Percentiles rank a stretch among this genome's conserved stretches.
phyloP scores from a whole-genome alignment of 306 rosid species.

The Prunus fruticosa region DNA sequence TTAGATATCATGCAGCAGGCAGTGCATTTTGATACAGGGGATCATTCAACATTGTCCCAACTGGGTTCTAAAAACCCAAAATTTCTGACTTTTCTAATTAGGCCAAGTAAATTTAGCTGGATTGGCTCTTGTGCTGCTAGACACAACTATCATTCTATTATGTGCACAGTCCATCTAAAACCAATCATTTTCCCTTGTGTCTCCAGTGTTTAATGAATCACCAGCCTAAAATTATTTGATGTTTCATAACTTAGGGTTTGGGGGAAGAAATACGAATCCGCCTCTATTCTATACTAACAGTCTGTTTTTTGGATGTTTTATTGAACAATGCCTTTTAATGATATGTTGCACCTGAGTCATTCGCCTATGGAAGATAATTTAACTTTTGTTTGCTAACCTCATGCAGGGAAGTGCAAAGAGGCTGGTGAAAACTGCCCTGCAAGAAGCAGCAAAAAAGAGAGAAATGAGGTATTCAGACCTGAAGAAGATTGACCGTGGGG shows the following conservation, averaged over 20 bases:
- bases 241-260: background rate
- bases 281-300: background rate
- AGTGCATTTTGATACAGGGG: background rate
- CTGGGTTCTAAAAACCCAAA: background rate
- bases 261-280: background rate
- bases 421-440: constrained; percentile 80
- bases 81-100: too few species aligned
- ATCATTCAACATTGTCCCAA: background rate
- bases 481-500: constrained; percentile 94
- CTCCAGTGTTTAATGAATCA: background rate
- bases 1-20: background rate
- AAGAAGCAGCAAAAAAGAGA: constrained; percentile 94
- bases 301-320: background rate
- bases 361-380: background rate
- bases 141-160: background rate
- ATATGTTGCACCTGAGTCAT: background rate
- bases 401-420: constrained; percentile 95
- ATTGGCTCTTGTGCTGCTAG: background rate
- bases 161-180: background rate
- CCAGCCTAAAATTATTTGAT: background rate
- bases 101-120: background rate
- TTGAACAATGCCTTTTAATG: background rate
- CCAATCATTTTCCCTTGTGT: background rate
- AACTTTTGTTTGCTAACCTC: constrained; percentile 12
- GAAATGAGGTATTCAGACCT: constrained; percentile 98